Percentiles rank a stretch among this genome's conserved stretches.
Conservation (phyloP, 2,329 filamentous ascomycete species). For the Penicillium griseofulvum region DNA sequence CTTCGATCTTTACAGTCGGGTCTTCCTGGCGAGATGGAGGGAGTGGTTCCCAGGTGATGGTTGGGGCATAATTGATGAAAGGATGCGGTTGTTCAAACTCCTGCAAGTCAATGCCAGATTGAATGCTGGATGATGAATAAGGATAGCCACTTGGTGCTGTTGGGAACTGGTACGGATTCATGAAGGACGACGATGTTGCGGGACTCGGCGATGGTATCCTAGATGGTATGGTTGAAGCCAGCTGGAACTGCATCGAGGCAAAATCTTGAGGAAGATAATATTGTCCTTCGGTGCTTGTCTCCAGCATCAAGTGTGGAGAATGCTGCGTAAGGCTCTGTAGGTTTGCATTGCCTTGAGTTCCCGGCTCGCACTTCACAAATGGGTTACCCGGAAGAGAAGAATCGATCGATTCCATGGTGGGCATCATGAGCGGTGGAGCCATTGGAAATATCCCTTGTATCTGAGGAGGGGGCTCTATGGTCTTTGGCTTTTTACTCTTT, state of each 20-base stretch:
- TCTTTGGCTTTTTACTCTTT: constrained; percentile 19
- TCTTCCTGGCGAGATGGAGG: background rate
- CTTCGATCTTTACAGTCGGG: background rate
- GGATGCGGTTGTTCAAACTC: background rate
- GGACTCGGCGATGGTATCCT: background rate
- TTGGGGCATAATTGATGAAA: background rate
- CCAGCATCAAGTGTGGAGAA: constrained; percentile 4
- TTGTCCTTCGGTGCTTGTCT: background rate
- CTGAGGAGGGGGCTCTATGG: constrained; percentile 14
- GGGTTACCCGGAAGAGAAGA: constrained; percentile 10
- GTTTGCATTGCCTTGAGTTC: constrained; percentile 3
- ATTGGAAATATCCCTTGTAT: constrained; percentile 12
- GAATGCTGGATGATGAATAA: background rate
- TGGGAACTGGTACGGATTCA: background rate
- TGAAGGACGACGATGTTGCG: background rate
- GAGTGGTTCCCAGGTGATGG: constrained; percentile 5
- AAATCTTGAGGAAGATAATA: constrained; percentile 7
- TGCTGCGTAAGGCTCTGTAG: constrained; percentile 1
- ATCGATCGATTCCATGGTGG: constrained; percentile 14
- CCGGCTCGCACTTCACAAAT: constrained; percentile 26
- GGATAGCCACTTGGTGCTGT: background rate
- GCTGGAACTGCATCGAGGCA: background rate
- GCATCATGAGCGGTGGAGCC: constrained; percentile 5
- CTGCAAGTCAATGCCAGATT: background rate
- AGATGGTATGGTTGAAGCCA: background rate